phyloP scores from a whole-genome alignment of 257 asterid genomes.

The Gentiana macrophylla region DNA sequence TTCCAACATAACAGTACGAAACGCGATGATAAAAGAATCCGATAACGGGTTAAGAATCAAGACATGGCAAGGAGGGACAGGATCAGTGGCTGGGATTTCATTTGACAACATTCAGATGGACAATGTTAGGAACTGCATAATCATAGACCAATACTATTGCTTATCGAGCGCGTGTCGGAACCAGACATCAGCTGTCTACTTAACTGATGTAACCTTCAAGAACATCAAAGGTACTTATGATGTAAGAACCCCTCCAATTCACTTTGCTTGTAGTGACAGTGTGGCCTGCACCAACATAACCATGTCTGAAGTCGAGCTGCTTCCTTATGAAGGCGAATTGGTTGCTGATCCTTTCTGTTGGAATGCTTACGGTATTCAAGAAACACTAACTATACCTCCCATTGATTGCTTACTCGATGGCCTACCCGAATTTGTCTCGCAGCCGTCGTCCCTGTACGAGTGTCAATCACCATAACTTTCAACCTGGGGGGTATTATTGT shows the following conservation, averaged over 20 bases:
- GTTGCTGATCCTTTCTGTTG: conserved; percentile 97
- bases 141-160: conserved; percentile 91
- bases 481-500: background rate
- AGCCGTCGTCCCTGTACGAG: conserved; percentile 26
- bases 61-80: conserved; percentile 98
- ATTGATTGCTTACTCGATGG: conserved; percentile 82
- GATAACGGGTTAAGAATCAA: conserved; percentile 84
- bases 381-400: conserved; percentile 83
- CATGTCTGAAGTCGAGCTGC: conserved; percentile 88
- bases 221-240: conserved; percentile 95
- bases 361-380: conserved; percentile 85
- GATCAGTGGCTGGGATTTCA: conserved; percentile 60
- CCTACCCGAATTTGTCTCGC: conserved; percentile 40
- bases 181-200: conserved; percentile 71
- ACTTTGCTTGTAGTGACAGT: conserved; percentile 85
- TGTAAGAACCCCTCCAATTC: conserved; percentile 76
- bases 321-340: conserved; percentile 65
- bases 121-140: conserved; percentile 73
- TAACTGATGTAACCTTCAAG: conserved; percentile 43
- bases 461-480: conserved; percentile 23
- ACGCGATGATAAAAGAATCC: conserved; percentile 54
- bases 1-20: conserved; percentile 67
- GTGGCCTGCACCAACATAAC: conserved; percentile 86
- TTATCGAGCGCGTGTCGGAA: conserved; percentile 61
- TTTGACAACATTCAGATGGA: conserved; percentile 90